phyloP scores from a whole-genome alignment of 768 basidiomycete species.

The Dentipellis sp. region DNA sequence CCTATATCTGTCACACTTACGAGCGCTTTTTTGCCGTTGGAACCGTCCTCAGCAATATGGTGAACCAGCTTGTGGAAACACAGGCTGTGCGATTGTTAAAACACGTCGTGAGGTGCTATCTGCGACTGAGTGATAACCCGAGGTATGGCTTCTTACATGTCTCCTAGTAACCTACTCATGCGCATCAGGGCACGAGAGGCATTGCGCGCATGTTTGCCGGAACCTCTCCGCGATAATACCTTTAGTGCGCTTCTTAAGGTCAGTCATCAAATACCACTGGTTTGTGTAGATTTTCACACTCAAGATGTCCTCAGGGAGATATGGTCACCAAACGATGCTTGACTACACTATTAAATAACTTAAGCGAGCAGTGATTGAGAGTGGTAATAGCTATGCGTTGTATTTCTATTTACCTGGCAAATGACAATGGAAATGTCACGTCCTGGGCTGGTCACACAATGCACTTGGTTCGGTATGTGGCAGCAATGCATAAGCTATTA shows the following conservation, averaged over 20 bases:
- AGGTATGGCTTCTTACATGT: slow-evolving; percentile 42
- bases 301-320: slow-evolving; percentile 54
- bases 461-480: not conserved
- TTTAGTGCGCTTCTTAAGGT: slow-evolving; percentile 90
- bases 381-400: too few species aligned
- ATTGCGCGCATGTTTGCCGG: slow-evolving; percentile 88
- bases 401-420: too few species aligned
- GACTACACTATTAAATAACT: slow-evolving; percentile 81
- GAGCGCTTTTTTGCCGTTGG: slow-evolving; percentile 99
- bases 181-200: slow-evolving; percentile 82
- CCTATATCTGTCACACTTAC: slow-evolving; percentile 99
- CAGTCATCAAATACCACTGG: slow-evolving; percentile 11
- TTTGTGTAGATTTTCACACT: not conserved
- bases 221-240: slow-evolving; percentile 89
- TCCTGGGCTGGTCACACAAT: too few species aligned
- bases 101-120: slow-evolving; percentile 96
- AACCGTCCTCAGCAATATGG: slow-evolving; percentile 98
- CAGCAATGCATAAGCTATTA: too few species aligned
- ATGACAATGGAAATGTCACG: too few species aligned
- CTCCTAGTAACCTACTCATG: slow-evolving; percentile 8
- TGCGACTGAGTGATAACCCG: slow-evolving; percentile 91
- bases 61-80: slow-evolving; percentile 93
- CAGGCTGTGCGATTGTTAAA: slow-evolving; percentile 95
- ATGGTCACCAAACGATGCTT: slow-evolving; percentile 97
- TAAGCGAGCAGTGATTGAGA: slow-evolving; percentile 41